Evolutionary conservation across 2,329 filamentous ascomycete species (phyloP), one percentile per base, ranked within the genome.

Genomic region (Penicillium sp.): DNA sequence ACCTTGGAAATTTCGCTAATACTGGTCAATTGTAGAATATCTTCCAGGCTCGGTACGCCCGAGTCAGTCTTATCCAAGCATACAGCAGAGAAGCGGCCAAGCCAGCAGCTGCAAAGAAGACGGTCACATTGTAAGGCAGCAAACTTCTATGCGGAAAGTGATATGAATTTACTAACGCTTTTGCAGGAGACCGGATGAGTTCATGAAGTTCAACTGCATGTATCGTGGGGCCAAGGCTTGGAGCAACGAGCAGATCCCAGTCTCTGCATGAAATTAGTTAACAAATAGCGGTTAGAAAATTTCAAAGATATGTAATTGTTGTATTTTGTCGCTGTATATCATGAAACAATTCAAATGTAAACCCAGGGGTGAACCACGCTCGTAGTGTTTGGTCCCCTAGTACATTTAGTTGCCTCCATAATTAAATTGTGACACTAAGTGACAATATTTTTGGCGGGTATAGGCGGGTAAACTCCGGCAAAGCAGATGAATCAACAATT

Each of bases 181-280:
- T 44, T 17, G 1, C 15, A 66, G 64, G 59, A 64, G 57, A 45
- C 59, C 64, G 3, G 64, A 64, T 54, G 51, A 66, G 17, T 66
- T 66, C 10, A 66, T 64, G 64, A 60, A 65, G 8, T 66, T 61
- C 28, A 66, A 66, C 24, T 66, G 64, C 17, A 56, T 59, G 55
- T 66, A 66, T 56, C 51, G 47, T 2, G 64, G 64, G 3, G 64
- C 60, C 1, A 60, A 58, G 30, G 55, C 38, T n/a, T 65, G 63
- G 63, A 59, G 53, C 13, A 54, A 59, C 10, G 42, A 60, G 28
- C 47, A 60, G 28, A 40, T 53, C 7, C 45, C 56, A 17, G 30
- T 12, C 4, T n/a, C 37, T 15, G 44, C 56, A 37, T 47, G 28
- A 45, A 22, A 9, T 10, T 33, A 38, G 50, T 33, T 33, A 2